phyloP scores from a whole-genome alignment of 257 asterid genomes.

The Anisodus acutangulus region DNA sequence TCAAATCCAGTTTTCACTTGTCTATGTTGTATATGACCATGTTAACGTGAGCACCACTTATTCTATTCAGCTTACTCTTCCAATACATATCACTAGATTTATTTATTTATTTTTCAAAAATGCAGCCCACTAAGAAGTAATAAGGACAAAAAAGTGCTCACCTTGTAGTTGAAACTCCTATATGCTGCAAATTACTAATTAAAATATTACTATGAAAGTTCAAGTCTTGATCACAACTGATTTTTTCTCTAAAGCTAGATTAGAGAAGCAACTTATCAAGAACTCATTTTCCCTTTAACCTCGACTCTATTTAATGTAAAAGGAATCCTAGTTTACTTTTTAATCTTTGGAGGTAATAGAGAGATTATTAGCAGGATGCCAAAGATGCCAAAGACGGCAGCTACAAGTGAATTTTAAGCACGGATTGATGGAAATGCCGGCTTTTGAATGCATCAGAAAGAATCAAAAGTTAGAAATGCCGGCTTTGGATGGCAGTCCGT shows the following conservation, averaged over 20 bases:
- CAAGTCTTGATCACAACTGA: neutral
- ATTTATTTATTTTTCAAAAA: no score
- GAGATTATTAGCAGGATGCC: neutral
- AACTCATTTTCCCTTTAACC: neutral
- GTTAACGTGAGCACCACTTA: no score
- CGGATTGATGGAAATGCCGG: neutral
- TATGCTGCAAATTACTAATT: neutral
- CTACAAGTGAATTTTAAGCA: neutral
- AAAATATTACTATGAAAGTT: no score
- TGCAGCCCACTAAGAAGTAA: no score
- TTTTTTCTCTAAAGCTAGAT: neutral
- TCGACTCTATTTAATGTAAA: neutral
- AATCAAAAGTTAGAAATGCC: neutral
- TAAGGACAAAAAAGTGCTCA: no score
- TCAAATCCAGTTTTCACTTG: neutral
- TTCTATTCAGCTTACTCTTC: no score
- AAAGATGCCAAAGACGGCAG: neutral
- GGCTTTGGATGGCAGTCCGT: neutral
- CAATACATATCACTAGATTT: no score
- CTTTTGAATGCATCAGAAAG: neutral
- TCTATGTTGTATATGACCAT: neutral
- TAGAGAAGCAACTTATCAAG: neutral
- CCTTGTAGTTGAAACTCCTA: neutral
- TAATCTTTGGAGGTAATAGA: neutral
- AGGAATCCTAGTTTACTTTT: neutral